Percentiles rank a stretch among this genome's conserved stretches.
phyloP scores from a whole-genome alignment of 768 basidiomycete species.

The Tephrocybe rancida region DNA sequence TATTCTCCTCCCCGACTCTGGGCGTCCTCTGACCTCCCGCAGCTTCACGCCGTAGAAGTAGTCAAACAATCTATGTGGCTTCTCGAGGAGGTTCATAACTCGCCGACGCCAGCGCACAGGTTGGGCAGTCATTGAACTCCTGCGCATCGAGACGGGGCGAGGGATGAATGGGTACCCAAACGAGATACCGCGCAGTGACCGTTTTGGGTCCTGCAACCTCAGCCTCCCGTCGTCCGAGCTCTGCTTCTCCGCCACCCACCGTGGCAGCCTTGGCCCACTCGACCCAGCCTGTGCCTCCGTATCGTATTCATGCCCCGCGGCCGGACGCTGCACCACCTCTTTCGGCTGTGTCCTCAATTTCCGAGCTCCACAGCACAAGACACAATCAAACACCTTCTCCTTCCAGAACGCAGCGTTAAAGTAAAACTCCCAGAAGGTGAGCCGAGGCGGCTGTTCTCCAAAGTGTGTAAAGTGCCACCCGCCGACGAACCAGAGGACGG shows the following conservation, averaged over 20 bases:
- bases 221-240: constrained; percentile 43
- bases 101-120: constrained; percentile 22
- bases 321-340: not conserved
- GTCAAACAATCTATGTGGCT: constrained; percentile 48
- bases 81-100: constrained; percentile 34
- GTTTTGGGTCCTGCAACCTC: constrained; percentile 45
- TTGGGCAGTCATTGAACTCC: constrained; percentile 8
- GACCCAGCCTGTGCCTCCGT: constrained; percentile 11
- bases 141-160: constrained; percentile 39
- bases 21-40: constrained; percentile 42
- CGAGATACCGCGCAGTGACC: constrained; percentile 45
- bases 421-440: constrained; percentile 50
- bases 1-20: constrained; percentile 48
- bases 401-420: constrained; percentile 39
- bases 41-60: constrained; percentile 46
- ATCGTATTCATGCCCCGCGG: constrained; percentile 10
- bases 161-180: constrained; percentile 66
- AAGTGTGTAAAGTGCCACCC: constrained; percentile 66
- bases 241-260: constrained; percentile 47
- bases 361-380: constrained; percentile 31
- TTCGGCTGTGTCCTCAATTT: not conserved
- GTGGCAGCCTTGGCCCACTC: constrained; percentile 34
- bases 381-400: constrained; percentile 20
- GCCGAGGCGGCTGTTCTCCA: constrained; percentile 47
- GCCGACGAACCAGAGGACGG: constrained; percentile 76